Conservation (phyloP, 2,329 filamentous ascomycete species). For the Colletotrichum truncatum region DNA sequence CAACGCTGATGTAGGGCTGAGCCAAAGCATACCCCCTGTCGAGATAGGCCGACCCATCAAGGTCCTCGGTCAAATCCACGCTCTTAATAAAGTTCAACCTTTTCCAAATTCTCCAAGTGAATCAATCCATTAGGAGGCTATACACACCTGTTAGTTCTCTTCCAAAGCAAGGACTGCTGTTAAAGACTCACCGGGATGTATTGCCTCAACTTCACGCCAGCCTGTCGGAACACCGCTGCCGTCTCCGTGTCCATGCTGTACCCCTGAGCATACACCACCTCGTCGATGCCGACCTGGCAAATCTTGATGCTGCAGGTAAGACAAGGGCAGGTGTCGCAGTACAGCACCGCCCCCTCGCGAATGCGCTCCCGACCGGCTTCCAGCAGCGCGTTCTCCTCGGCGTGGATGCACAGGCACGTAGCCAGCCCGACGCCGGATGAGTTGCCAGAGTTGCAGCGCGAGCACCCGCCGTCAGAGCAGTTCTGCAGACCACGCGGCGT, state of each 20-base stretch:
- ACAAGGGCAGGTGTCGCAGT: slow-evolving; percentile 97
- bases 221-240: slow-evolving; percentile 82
- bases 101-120: slow-evolving; percentile 70
- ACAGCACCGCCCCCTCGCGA: slow-evolving; percentile 81
- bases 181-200: slow-evolving; percentile 79
- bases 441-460: slow-evolving; percentile 81
- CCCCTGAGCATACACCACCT: slow-evolving; percentile 93
- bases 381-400: slow-evolving; percentile 95
- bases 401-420: slow-evolving; percentile 96
- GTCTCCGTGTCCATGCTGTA: slow-evolving; percentile 95
- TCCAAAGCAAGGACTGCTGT: not conserved
- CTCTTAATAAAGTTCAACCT: too few species aligned
- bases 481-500: slow-evolving; percentile 91
- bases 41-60: not conserved
- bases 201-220: slow-evolving; percentile 85
- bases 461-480: slow-evolving; percentile 92
- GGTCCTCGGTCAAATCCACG: not conserved
- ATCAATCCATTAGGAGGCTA: slow-evolving; percentile 73
- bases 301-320: slow-evolving; percentile 99
- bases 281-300: slow-evolving; percentile 91
- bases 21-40: not conserved
- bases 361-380: slow-evolving; percentile 94
- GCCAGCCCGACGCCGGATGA: slow-evolving; percentile 77
- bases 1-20: not conserved
- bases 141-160: slow-evolving; percentile 31